Evolutionary conservation across 23 red algal species (phyloP).

Genomic region (Gracilaria domingensis): DNA sequence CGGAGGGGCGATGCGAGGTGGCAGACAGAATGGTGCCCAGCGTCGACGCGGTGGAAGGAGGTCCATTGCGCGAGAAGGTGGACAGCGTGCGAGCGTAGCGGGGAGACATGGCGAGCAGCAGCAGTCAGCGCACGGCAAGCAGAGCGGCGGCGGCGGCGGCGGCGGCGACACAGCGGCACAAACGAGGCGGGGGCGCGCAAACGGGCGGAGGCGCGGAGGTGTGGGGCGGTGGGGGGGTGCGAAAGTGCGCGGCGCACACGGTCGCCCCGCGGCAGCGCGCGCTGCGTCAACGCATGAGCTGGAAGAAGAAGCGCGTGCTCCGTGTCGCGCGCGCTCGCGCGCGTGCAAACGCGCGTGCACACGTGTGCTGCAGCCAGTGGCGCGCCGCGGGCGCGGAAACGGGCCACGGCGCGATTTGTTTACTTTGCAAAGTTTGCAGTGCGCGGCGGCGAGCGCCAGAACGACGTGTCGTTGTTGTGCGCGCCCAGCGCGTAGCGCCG

Average conservation of each 20-base stretch:
- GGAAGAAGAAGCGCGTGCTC: slow-evolving; percentile 4
- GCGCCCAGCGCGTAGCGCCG: not conserved
- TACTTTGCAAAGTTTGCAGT: no score
- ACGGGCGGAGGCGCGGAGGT: not conserved
- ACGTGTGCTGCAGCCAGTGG: no score
- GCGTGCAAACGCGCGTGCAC: no score
- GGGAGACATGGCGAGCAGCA: not conserved
- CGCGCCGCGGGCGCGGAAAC: no score
- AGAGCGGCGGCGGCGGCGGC: not conserved
- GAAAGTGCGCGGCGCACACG: no score
- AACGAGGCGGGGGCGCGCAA: no score
- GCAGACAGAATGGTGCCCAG: slow-evolving; percentile 38
- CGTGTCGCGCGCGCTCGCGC: not conserved
- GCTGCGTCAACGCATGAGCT: slow-evolving; percentile 9
- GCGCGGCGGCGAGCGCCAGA: no score
- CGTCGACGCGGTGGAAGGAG: not conserved
- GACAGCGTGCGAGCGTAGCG: not conserved
- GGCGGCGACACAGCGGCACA: not conserved
- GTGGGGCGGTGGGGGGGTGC: not conserved
- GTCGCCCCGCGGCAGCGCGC: no score
- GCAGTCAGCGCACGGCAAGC: no score
- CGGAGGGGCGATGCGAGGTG: not conserved
- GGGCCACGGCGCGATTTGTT: no score
- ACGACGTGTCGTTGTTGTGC: not conserved
- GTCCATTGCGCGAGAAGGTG: slow-evolving; percentile 25